Conservation (phyloP, 2,329 filamentous ascomycete genomes). For the Stemphylium vesicarium region DNA sequence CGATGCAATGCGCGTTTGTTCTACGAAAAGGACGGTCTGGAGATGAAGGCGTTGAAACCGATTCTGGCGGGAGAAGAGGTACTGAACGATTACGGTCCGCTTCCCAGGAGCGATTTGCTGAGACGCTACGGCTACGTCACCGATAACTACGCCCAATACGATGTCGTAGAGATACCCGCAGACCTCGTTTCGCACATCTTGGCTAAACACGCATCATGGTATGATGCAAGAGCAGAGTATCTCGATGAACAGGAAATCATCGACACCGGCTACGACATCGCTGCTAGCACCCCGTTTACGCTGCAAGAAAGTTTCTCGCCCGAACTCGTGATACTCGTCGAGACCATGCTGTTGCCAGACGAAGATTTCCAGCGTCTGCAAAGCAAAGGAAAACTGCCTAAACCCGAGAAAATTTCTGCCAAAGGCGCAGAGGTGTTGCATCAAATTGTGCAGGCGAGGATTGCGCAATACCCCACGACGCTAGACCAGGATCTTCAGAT, state of each 20-base stretch:
- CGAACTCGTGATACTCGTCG: constrained; percentile 53
- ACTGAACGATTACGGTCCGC: constrained; percentile 86
- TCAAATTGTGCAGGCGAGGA: constrained; percentile 48
- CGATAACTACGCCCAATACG: constrained; percentile 74
- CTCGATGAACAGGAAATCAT: constrained; percentile 68
- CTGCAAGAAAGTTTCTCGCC: constrained; percentile 48
- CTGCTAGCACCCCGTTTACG: constrained; percentile 40
- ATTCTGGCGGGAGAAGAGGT: constrained; percentile 78
- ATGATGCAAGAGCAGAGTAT: constrained; percentile 53
- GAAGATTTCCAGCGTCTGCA: constrained; percentile 51
- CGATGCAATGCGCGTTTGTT: constrained; percentile 74
- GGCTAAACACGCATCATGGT: constrained; percentile 17
- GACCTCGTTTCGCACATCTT: constrained; percentile 55
- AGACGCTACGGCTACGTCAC: constrained; percentile 90
- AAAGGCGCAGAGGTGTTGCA: constrained; percentile 51
- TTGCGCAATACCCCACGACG: constrained; percentile 60
- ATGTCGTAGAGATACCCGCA: constrained; percentile 80
- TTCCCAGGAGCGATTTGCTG: constrained; percentile 81
- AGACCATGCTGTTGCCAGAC: constrained; percentile 52
- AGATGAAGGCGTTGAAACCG: constrained; percentile 72
- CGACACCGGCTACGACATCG: constrained; percentile 74
- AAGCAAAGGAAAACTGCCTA: constrained; percentile 53
- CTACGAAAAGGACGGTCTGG: constrained; percentile 65
- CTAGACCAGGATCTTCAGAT: constrained; percentile 62
- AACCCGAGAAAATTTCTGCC: constrained; percentile 48